Base-by-base conservation (phyloP, 306 rosid species). In the Dicorynia guianensis region DNA sequence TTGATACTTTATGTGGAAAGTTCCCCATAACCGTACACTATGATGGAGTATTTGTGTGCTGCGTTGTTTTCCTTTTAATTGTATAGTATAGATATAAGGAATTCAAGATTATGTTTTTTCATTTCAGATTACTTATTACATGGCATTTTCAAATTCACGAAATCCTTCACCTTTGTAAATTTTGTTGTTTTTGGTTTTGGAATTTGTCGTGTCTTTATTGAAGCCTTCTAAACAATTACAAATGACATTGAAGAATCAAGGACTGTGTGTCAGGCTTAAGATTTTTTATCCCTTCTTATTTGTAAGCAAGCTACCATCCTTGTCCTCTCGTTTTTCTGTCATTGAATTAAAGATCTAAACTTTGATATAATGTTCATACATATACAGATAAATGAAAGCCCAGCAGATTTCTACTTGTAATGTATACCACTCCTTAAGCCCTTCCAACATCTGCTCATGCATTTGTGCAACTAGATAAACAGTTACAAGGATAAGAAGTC, bases 41-140 rank as follows among this genome's bases (percentile, higher is more conserved):
- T 25, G 30, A 25, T 25, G 30, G 30, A 1, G 30, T 25, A 25
- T 25, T 1, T 25, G 30, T 25, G 2, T 25, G 30, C 30, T 75
- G 63, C 49, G 54, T 42, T 36, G 42, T 75, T 63, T 5, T 2
- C 54, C 57, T 55, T 5, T 34, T 63, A 69, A 52, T 81, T 66
- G 71, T 40, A 55, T 47, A 47, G 71, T 40, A 55, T 47, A 47
- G n/a, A 76, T 63, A 34, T 36, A 55, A n/a, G 57, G 44, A 40
- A 42, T 25, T 4, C 25, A 46, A 35, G 17, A 50, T n/a, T 39
- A 40, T 7, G 11, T 47, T 7, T 67, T 65, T 56, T 11, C 57
- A 44, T 69, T 48, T 72, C 40, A 43, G 75, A 56, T 17, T 25
- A 8, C 12, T 38, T 69, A 6, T 18, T 14, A 59, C 65, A 39